These are phyloP conservation scores for Rhizoclosmatium sp. DNA, from an alignment of 192 early-diverging fungal genomes.

Conservation along the genomic window DNA sequence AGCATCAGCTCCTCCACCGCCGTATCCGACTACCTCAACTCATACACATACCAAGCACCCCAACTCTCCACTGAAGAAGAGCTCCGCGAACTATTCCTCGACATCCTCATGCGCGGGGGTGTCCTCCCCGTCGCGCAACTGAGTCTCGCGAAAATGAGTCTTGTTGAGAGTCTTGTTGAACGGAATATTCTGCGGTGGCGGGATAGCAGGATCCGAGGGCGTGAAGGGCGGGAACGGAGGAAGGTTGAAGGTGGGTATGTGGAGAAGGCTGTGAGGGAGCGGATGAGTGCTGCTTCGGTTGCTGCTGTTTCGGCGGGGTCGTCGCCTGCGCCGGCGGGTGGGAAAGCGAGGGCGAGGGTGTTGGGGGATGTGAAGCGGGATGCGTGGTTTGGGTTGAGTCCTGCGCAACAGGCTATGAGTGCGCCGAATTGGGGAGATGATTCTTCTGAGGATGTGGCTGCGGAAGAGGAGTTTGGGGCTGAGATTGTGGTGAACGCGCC, in stretches of 20 bases:
- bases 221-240: constrained; percentile 6
- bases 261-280: not conserved
- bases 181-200: constrained; percentile 53
- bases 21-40: not conserved
- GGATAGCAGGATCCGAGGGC: constrained; percentile 14
- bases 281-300: not conserved
- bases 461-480: not conserved
- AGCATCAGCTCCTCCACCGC: constrained; percentile 14
- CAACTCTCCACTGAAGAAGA: constrained; percentile 19
- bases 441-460: not conserved
- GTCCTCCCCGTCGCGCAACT: constrained; percentile 39
- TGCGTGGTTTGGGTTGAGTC: not conserved
- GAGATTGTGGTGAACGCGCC: not conserved
- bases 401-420: not conserved
- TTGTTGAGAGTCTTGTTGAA: constrained; percentile 48
- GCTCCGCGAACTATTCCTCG: constrained; percentile 46
- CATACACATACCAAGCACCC: not conserved
- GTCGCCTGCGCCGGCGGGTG: not conserved
- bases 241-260: not conserved
- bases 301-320: not conserved
- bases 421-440: not conserved
- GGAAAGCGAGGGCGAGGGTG: not conserved
- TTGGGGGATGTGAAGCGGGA: not conserved
- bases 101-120: constrained; percentile 51
- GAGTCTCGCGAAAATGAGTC: constrained; percentile 20